phyloP scores from a whole-genome alignment of 202 grass and related monocot species.

The Zoysia matrella region DNA sequence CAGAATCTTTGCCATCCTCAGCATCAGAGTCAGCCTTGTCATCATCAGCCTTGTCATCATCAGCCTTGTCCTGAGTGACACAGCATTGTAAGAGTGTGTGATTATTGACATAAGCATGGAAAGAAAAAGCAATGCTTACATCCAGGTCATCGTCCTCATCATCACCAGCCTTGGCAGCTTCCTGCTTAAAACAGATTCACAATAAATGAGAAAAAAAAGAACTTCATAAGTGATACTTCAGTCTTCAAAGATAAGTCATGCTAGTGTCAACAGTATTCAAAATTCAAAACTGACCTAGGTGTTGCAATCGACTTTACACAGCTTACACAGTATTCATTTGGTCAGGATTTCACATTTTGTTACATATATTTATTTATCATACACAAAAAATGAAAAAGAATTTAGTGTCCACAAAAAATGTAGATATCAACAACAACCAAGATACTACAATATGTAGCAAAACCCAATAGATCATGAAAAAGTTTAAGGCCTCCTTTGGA shows the following conservation, averaged over 20 bases:
- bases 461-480: not conserved
- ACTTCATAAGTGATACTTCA: not conserved
- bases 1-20: slow-evolving; percentile 60
- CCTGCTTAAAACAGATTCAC: slow-evolving; percentile 23
- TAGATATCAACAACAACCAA: not conserved
- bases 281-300: too few relatives aligned
- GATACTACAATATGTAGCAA: not conserved
- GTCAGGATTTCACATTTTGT: not conserved
- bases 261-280: not conserved
- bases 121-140: slow-evolving; percentile 12
- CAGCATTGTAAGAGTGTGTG: not conserved
- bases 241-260: not conserved
- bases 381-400: not conserved
- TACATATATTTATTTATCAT: not conserved
- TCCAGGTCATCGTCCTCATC: slow-evolving; percentile 63
- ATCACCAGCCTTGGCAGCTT: slow-evolving; percentile 57
- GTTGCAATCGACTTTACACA: not conserved
- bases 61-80: slow-evolving; percentile 46
- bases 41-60: slow-evolving; percentile 17
- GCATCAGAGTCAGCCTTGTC: slow-evolving; percentile 44
- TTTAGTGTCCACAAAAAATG: not conserved
- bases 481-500: too few relatives aligned
- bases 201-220: not conserved
- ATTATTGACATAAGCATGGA: not conserved
- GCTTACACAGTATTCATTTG: not conserved